These are phyloP conservation scores for Macaranga tanarius DNA, from an alignment of 441 rosid genomes.

Conservation along the genomic window DNA sequence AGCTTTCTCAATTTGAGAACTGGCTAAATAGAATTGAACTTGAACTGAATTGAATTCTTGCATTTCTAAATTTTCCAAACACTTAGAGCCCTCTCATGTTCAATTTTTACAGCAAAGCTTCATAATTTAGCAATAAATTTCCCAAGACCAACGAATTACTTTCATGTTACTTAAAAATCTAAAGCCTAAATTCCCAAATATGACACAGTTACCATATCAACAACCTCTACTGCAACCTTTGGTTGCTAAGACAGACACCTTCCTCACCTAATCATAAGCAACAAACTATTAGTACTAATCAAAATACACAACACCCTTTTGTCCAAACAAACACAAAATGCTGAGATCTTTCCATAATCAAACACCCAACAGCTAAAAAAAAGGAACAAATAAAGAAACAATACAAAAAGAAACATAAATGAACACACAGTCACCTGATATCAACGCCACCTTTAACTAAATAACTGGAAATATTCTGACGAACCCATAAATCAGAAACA, in stretches of 20 bases:
- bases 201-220: not conserved
- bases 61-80: no score
- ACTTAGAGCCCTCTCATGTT: no score
- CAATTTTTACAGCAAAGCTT: not conserved
- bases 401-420: no score
- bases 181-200: constrained; percentile 3
- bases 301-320: not conserved
- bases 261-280: not conserved
- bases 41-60: no score
- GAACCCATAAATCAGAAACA: constrained; percentile 74
- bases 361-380: not conserved
- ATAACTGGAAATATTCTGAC: constrained; percentile 74
- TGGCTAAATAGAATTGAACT: no score
- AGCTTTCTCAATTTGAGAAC: no score
- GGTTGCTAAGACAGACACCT: not conserved
- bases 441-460: constrained; percentile 77
- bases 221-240: not conserved
- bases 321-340: not conserved
- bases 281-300: not conserved
- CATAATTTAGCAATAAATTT: not conserved
- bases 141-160: not conserved
- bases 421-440: constrained; percentile 47
- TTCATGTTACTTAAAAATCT: not conserved
- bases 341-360: not conserved
- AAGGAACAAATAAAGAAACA: not conserved